phyloP scores from a whole-genome alignment of 768 basidiomycete species.

The Lyophyllum shimeji region DNA sequence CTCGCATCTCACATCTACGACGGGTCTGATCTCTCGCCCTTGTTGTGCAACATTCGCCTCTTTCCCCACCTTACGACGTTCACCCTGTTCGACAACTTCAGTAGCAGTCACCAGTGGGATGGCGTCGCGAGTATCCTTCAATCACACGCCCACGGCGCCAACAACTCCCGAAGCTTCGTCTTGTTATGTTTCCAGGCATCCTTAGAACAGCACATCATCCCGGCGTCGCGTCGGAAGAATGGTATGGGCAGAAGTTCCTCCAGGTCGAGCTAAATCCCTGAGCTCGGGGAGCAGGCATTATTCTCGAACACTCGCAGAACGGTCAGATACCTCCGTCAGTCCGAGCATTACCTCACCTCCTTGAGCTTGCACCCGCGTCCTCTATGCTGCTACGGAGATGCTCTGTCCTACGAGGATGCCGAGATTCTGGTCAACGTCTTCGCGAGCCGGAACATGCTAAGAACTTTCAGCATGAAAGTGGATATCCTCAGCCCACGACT shows the following conservation, averaged over 20 bases:
- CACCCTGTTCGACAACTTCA: neutral
- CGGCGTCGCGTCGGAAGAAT: conserved; percentile 4
- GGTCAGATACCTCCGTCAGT: conserved; percentile 6
- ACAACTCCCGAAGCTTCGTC: conserved; percentile 14
- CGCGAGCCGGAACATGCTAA: conserved; percentile 1
- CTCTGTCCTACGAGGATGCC: conserved; percentile 3
- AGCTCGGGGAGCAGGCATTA: conserved; percentile 6
- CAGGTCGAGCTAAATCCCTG: conserved; percentile 2
- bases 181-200: conserved; percentile 3
- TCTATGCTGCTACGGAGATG: neutral
- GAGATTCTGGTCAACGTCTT: neutral
- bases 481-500: conserved; percentile 5
- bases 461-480: conserved; percentile 1
- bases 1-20: neutral
- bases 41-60: conserved; percentile 1
- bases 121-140: conserved; percentile 21
- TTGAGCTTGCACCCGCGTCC: neutral
- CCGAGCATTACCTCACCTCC: neutral
- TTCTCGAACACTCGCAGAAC: neutral
- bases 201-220: neutral
- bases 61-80: neutral
- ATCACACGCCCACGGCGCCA: conserved; percentile 18
- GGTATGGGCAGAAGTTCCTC: conserved; percentile 9
- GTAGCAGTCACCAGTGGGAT: neutral
- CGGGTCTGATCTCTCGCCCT: neutral